Base-by-base conservation (phyloP, 192 early-diverging fungal genomes). In the Podila clonocystis region DNA sequence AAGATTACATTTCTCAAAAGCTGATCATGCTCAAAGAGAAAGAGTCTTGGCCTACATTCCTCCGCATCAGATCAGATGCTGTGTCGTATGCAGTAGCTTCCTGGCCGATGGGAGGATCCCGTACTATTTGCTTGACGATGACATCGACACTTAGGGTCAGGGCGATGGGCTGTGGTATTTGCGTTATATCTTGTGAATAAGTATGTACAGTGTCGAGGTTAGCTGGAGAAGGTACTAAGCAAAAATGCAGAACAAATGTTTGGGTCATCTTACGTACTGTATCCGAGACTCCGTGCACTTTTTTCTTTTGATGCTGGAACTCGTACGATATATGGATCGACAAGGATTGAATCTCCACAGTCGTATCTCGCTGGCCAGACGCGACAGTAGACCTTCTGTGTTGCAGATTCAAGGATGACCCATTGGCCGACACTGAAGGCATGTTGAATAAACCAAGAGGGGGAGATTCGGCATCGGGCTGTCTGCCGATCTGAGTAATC, bases 401-500 rank as follows among this genome's bases (percentile, higher is more conserved):
- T 19, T 1, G 45, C 55, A 13, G 77, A 68, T 30, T 72, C 62
- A 69, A 28, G 2, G 11, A 55, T 17, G 63, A 73, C 70, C 77
- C 77, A 80, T 65, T 80, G 77, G n/a, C 77, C 77, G 3, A 80
- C 66, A 19, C 12, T 48, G 8, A 78, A 24, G 1, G 63, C 64
- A n/a, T 58, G 29, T 26, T 71, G 62, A 33, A 63, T 41, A 36
- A 80, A 72, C 59, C 48, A n/a, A 26, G n/a, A 50, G 3, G 77
- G 71, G 28, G 77, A 72, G 20, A 80, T 58, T 26, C 77, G 70
- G 31, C 77, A 80, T 29, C 77, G 70, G 2, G 70, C 77, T 2
- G 77, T 80, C 31, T 73, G 70, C 15, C 50, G 70, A 45, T 80
- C 77, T 58, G 70, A 73, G 58, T 80, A 80, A 65, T 80, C 77